Evolutionary conservation across 345 rosid genomes (phyloP), one percentile per base, ranked within the genome.

Genomic region (Brassica cretica): DNA sequence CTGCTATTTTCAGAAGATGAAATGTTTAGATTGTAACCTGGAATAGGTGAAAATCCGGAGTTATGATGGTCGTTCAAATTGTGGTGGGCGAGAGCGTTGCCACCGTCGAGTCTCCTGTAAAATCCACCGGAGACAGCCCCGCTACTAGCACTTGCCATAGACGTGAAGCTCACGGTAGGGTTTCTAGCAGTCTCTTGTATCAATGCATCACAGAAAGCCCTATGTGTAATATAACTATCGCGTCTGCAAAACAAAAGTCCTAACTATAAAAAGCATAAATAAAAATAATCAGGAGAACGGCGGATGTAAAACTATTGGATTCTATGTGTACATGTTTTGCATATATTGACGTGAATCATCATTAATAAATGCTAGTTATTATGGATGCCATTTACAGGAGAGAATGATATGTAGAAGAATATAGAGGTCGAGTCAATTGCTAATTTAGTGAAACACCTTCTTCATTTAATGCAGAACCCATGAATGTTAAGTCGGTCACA

Each of bases 171-270:
- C 76, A 84, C 73, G 76, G 87, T 77, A 30, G 92, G 93, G 67
- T 87, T 88, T 66, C 93, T 87, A 5, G 85, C 91, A 64, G 84
- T 86, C 72, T 92, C 96, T 69, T 88, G 97, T 76, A 94, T 90
- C 78, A 92, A 66, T 30, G 96, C 96, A 61, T 92, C 96, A 19
- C 97, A 92, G 71, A 92, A 92, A 32, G 97, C 96, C 71, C 96
- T 84, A 76, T 92, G 97, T 3, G 97, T 90, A 72, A 92, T 90
- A 78, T 90, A 92, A 73, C 97, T 93, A 82, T 93, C 94, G 14
- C 97, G 88, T 85, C 98, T 93, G 82, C 82, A 72, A 73, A 75
- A 61, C 14, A 35, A 71, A 66, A 9, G 24, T 0, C 7, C 19
- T n/a, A 35, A 8, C n/a, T 15, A 7, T 56, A 27, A 33, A 66